Evolutionary conservation across 2,329 filamentous ascomycete species (phyloP).

Genomic region (Cadophora gregata): DNA sequence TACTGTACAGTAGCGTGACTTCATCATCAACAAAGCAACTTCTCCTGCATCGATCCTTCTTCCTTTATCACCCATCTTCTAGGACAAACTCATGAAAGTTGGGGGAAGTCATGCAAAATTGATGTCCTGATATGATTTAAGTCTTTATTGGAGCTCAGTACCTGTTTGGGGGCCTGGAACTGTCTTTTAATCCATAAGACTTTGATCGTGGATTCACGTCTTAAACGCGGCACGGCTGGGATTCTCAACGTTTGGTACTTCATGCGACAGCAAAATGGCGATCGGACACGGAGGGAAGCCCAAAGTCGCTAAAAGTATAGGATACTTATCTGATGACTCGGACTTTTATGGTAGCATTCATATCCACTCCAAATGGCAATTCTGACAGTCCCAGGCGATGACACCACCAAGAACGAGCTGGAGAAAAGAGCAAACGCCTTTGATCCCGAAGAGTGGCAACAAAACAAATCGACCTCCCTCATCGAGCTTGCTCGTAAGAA

Average conservation of each 20-base stretch:
- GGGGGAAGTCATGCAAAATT: not conserved
- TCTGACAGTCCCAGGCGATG: slow-evolving; percentile 56
- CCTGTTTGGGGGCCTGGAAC: not conserved
- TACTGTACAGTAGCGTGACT: slow-evolving; percentile 1
- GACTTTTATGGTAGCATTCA: slow-evolving; percentile 59
- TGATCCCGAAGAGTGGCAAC: slow-evolving; percentile 58
- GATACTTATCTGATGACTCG: slow-evolving; percentile 51
- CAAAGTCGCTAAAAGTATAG: slow-evolving; percentile 16
- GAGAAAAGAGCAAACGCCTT: slow-evolving; percentile 58
- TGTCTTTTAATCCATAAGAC: not conserved
- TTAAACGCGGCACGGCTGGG: not conserved
- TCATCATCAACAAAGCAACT: slow-evolving; percentile 9
- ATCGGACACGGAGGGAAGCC: slow-evolving; percentile 18
- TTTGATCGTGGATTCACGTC: slow-evolving; percentile 22
- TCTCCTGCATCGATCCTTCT: not conserved
- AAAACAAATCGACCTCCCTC: slow-evolving; percentile 43
- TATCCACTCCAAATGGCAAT: not conserved
- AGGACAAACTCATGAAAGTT: not conserved
- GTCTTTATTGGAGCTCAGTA: slow-evolving; percentile 9
- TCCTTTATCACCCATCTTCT: not conserved
- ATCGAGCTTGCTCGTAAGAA: slow-evolving; percentile 45
- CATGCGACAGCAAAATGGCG: slow-evolving; percentile 28
- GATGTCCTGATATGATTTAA: not conserved
- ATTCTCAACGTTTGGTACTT: not conserved
- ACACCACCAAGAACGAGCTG: slow-evolving; percentile 54